phyloP scores from a whole-genome alignment of 768 basidiomycete genomes.

The Tephrocybe sp. region DNA sequence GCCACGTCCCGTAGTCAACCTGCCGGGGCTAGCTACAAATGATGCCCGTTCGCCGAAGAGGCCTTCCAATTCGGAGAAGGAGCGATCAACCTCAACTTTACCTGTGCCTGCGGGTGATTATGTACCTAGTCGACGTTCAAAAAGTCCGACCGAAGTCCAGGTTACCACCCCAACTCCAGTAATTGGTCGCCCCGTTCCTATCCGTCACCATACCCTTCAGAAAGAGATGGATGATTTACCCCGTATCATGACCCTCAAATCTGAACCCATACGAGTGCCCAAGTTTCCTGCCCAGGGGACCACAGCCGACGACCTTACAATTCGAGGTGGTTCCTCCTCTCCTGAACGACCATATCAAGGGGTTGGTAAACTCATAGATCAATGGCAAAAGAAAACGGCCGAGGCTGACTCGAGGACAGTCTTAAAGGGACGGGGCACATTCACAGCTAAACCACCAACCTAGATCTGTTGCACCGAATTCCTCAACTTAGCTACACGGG shows the following conservation, averaged over 20 bases:
- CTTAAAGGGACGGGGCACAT: conserved; percentile 30
- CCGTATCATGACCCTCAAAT: conserved; percentile 30
- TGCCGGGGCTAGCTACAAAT: conserved; percentile 5
- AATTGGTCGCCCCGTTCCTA: conserved; percentile 8
- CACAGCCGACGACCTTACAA: conserved; percentile 16
- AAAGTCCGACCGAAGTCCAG: conserved; percentile 9
- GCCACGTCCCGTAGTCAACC: conserved; percentile 18
- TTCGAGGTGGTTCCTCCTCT: conserved; percentile 51
- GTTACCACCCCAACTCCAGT: background rate
- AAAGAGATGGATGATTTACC: conserved; percentile 20
- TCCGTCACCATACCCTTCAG: conserved; percentile 10
- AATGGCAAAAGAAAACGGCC: conserved; percentile 83
- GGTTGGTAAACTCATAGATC: conserved; percentile 81
- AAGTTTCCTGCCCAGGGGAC: conserved; percentile 19
- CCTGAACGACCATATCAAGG: conserved; percentile 82
- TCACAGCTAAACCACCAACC: conserved; percentile 42
- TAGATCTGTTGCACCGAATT: conserved; percentile 28
- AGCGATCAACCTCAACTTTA: background rate
- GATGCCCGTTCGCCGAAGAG: conserved; percentile 16
- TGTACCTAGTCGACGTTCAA: conserved; percentile 5
- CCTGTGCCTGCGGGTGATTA: conserved; percentile 8
- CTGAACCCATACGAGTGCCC: conserved; percentile 18
- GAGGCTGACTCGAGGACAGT: conserved; percentile 46
- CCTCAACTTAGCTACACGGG: conserved; percentile 1
- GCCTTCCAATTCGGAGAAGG: conserved; percentile 9